Base-by-base conservation (phyloP, 2,329 filamentous ascomycete genomes). In the Sarocladium strictum region DNA sequence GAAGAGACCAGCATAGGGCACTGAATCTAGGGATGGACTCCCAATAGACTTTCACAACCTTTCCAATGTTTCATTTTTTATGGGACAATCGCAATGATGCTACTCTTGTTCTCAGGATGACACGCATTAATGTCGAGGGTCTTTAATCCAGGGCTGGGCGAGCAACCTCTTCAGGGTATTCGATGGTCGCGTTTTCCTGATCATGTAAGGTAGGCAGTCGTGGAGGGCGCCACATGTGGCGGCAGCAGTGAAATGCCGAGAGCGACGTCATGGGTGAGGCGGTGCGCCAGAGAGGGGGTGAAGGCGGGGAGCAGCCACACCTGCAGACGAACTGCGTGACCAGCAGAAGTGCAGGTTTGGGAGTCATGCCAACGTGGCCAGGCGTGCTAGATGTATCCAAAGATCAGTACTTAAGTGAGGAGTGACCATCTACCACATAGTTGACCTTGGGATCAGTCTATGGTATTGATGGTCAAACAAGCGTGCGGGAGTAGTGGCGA, bases 201-300 rank as follows among this genome's bases (percentile, higher is more conserved):
- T 38, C 12, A 32, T 7, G 35, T n/a, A 38, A 15, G 12, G 5
- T 9, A n/a, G 6, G 12, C 35, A 38, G n/a, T n/a, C n/a, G n/a
- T n/a, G n/a, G n/a, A n/a, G n/a, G n/a, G 17, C 27, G 47, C 47
- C 47, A 51, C 47, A 51, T 15, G 47, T 51, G 27, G 47, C 47
- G 47, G 12, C 23, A 47, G 14, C 11, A n/a, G n/a, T n/a, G 29
- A 4, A n/a, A 21, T 33, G 29, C n/a, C n/a, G 15, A 19, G 17
- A 14, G 27, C 26, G 29, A 51, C 47, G 47, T 51, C 47, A 51
- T 51, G 21, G 27, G 4, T 51, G 47, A 35, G 47, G 47, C 47
- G 47, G 27, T 51, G 47, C 29, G 17, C 21, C 15, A 12, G 27
- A 35, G 47, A 21, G 47, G 47, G 43, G 43, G 26, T 19, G 24